These are phyloP conservation scores for Staphylotrichum tortipilum DNA, from an alignment of 495 filamentous ascomycete species.

Conservation along the genomic window DNA sequence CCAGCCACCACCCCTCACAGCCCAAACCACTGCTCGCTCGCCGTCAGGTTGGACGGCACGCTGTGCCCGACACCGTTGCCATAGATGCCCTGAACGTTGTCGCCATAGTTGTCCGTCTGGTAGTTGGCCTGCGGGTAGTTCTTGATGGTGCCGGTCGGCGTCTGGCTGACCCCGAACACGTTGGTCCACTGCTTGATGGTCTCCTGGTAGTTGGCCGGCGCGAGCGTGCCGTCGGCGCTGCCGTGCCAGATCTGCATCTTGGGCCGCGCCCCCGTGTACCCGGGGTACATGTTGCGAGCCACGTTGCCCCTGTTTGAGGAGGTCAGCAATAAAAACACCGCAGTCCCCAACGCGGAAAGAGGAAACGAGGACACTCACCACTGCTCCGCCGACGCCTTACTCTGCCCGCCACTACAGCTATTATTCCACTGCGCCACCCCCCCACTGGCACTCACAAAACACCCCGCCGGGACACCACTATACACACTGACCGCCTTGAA, in stretches of 20 bases:
- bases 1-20: slow-evolving; percentile 10
- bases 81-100: slow-evolving; percentile 32
- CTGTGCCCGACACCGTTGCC: slow-evolving; percentile 32
- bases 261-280: slow-evolving; percentile 39
- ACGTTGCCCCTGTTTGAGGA: slow-evolving; percentile 22
- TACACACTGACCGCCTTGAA: slow-evolving; percentile 48
- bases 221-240: slow-evolving; percentile 36
- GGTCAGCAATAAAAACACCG: not conserved
- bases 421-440: slow-evolving; percentile 38
- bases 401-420: slow-evolving; percentile 33
- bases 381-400: slow-evolving; percentile 30
- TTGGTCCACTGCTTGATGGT: slow-evolving; percentile 46
- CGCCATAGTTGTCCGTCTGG: slow-evolving; percentile 31
- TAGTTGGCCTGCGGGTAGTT: slow-evolving; percentile 32
- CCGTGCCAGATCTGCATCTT: slow-evolving; percentile 52
- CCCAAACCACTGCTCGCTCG: slow-evolving; percentile 32
- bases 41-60: slow-evolving; percentile 31
- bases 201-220: slow-evolving; percentile 41
- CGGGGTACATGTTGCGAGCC: slow-evolving; percentile 39
- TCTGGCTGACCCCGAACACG: slow-evolving; percentile 33
- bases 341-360: not conserved
- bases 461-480: slow-evolving; percentile 52
- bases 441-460: slow-evolving; percentile 35
- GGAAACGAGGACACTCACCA: slow-evolving; percentile 17
- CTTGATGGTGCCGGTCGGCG: slow-evolving; percentile 21